These are phyloP conservation scores for Trichoderma virens DNA, from an alignment of 495 filamentous ascomycete genomes.

Conservation along the genomic window DNA sequence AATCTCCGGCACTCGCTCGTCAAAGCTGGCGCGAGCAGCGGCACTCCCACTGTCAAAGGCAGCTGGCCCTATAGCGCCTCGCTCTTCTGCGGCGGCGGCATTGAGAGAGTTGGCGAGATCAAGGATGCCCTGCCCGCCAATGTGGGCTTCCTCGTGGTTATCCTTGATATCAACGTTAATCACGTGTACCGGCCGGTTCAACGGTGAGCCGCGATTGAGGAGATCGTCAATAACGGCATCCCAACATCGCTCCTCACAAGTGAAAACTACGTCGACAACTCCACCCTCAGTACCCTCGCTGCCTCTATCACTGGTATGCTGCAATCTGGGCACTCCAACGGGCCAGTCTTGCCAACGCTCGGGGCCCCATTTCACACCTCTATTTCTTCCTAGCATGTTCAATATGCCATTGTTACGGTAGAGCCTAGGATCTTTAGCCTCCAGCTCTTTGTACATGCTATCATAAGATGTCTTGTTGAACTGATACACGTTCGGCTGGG, in stretches of 20 bases:
- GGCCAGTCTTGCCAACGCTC: conserved; percentile 99
- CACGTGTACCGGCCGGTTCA: conserved; percentile 91
- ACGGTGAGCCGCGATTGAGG: conserved; percentile 66
- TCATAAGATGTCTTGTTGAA: conserved; percentile 95
- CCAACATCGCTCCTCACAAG: conserved; percentile 97
- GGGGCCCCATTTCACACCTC: conserved; percentile 84
- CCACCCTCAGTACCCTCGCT: conserved; percentile 78
- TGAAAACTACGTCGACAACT: conserved; percentile 90
- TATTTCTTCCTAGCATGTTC: conserved; percentile 92
- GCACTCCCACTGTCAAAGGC: conserved; percentile 64
- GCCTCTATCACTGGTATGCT: conserved; percentile 55
- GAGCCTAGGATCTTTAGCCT: conserved; percentile 74
- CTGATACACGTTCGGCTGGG: conserved; percentile 90
- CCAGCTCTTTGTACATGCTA: conserved; percentile 83
- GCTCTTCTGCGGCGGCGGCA: conserved; percentile 69
- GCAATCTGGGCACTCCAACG: conserved; percentile 71
- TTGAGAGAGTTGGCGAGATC: conserved; percentile 86
- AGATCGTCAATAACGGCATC: conserved; percentile 96
- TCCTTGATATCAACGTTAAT: conserved; percentile 98
- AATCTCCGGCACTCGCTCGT: conserved; percentile 89
- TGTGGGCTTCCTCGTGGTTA: conserved; percentile 91
- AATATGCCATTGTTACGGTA: conserved; percentile 89
- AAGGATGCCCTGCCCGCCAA: conserved; percentile 86
- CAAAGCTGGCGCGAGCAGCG: conserved; percentile 66
- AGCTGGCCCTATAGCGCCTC: conserved; percentile 49